Evolutionary conservation across 257 asterid genomes (phyloP).

Genomic region (Ilex asprella): DNA sequence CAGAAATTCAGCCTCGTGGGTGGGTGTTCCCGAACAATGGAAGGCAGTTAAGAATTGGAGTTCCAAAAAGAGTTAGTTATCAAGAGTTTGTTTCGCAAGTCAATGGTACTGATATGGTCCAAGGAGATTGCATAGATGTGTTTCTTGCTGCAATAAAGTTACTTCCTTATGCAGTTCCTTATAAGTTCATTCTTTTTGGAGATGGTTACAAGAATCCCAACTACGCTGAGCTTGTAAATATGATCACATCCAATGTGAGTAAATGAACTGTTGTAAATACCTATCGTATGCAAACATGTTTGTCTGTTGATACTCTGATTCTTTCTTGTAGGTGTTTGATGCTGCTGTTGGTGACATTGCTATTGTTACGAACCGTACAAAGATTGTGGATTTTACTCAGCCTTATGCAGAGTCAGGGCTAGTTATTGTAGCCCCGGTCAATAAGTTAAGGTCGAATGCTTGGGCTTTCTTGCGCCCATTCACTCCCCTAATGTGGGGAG

Average conservation of each 20-base stretch:
- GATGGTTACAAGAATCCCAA: slow-evolving; percentile 62
- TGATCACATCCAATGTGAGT: slow-evolving; percentile 49
- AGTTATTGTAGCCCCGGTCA: slow-evolving; percentile 58
- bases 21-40: slow-evolving; percentile 77
- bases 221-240: slow-evolving; percentile 43
- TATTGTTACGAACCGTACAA: slow-evolving; percentile 65
- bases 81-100: slow-evolving; percentile 48
- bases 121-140: slow-evolving; percentile 69
- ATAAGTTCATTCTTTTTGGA: slow-evolving; percentile 55
- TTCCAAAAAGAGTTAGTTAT: slow-evolving; percentile 62
- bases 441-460: slow-evolving; percentile 43
- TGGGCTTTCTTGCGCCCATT: slow-evolving; percentile 83
- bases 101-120: slow-evolving; percentile 22
- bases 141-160: slow-evolving; percentile 58
- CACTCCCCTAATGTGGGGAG: slow-evolving; percentile 57
- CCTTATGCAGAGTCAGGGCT: slow-evolving; percentile 78
- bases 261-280: not conserved
- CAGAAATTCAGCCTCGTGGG: slow-evolving; percentile 57
- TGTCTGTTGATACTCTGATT: slow-evolving; percentile 8
- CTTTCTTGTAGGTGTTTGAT: slow-evolving; percentile 53
- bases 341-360: slow-evolving; percentile 83
- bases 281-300: not conserved
- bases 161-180: slow-evolving; percentile 73
- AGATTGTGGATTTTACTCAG: slow-evolving; percentile 73
- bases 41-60: slow-evolving; percentile 56